phyloP scores from a whole-genome alignment of 106 monocot species.

The Dendrobium chrysotoxum region DNA sequence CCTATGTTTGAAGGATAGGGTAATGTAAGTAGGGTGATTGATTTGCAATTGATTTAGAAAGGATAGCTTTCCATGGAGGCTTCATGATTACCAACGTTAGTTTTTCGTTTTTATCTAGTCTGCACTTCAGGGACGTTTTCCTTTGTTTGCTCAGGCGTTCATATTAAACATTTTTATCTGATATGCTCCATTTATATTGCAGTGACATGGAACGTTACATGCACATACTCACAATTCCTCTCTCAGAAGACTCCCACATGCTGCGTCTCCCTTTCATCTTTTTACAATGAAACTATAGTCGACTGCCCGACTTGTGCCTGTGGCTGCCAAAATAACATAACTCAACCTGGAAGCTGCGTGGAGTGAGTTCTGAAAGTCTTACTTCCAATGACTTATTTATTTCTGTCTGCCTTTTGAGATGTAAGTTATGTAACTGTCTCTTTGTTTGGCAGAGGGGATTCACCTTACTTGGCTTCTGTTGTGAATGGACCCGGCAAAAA shows the following conservation, averaged over 20 bases:
- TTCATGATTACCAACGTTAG: background rate
- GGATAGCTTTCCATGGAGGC: background rate
- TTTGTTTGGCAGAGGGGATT: conserved; percentile 37
- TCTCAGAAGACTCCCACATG: conserved; percentile 75
- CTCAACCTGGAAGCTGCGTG: conserved; percentile 78
- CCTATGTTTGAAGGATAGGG: too few species aligned
- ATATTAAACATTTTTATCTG: too few species aligned
- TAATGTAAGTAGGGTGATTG: background rate
- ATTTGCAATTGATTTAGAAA: background rate
- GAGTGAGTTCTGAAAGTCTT: conserved; percentile 44
- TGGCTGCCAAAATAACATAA: conserved; percentile 71
- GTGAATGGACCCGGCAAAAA: conserved; percentile 43
- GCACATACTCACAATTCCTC: conserved; percentile 79
- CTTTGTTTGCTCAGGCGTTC: too few species aligned
- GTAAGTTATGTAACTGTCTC: too few species aligned
- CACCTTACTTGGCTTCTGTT: conserved; percentile 45
- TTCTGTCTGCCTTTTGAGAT: background rate
- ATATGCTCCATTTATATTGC: conserved; percentile 13
- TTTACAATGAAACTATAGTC: conserved; percentile 82
- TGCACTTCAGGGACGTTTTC: too few species aligned
- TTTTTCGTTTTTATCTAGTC: too few species aligned
- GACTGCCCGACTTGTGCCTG: conserved; percentile 81
- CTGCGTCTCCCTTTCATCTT: conserved; percentile 91
- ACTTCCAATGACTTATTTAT: background rate
- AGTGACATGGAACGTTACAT: conserved; percentile 98